Conservation (phyloP, 2,329 filamentous ascomycete species). For the Rutstroemia sp. region DNA sequence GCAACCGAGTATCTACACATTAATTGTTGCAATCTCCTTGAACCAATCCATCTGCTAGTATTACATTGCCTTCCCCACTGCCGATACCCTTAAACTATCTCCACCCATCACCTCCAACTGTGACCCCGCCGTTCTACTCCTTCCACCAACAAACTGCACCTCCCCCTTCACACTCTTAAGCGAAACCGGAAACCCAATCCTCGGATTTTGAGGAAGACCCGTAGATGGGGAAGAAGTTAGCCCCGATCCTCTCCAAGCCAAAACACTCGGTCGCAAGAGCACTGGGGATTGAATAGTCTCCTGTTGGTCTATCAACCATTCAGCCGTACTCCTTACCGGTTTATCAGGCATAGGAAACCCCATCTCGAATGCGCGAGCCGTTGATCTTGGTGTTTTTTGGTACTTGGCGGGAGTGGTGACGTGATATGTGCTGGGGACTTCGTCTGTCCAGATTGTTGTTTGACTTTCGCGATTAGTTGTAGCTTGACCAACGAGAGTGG, state of each 20-base stretch:
- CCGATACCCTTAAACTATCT: background rate
- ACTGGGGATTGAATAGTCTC: background rate
- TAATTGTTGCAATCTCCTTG: too few relatives aligned
- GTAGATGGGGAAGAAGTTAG: background rate
- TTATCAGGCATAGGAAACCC: slow-evolving; percentile 8
- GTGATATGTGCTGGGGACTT: slow-evolving; percentile 11
- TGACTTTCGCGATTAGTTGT: slow-evolving; percentile 14
- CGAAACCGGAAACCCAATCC: slow-evolving; percentile 1
- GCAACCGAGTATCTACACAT: too few relatives aligned
- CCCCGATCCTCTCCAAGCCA: background rate
- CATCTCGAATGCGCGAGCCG: slow-evolving; percentile 7
- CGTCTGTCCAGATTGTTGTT: slow-evolving; percentile 26
- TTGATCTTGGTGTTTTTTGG: background rate
- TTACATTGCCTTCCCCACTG: too few relatives aligned
- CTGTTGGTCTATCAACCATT: slow-evolving; percentile 14
- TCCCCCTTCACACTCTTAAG: background rate
- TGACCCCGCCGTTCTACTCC: background rate
- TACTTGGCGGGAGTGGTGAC: slow-evolving; percentile 5
- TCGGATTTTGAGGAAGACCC: slow-evolving; percentile 10
- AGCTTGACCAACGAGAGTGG: background rate
- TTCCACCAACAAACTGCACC: background rate
- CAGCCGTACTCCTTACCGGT: slow-evolving; percentile 14
- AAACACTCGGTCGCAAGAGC: background rate
- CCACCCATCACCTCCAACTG: background rate
- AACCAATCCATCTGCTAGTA: too few relatives aligned